These are phyloP conservation scores for Fistulifera solaris DNA, from an alignment of 108 stramenopile genomes.

Conservation along the genomic window DNA sequence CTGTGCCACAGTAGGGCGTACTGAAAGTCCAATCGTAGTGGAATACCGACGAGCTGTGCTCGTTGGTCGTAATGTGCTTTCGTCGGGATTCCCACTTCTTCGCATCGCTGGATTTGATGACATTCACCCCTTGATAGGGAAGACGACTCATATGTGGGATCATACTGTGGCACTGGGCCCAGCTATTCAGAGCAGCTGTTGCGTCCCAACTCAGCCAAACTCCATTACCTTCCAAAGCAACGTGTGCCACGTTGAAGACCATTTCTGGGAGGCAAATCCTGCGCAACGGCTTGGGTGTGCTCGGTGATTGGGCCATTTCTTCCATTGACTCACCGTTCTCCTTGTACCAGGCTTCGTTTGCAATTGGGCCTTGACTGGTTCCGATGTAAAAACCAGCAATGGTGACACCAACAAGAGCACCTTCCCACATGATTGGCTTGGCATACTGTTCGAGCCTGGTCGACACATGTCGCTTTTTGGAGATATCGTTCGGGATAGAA, in stretches of 20 bases:
- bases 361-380: conserved; percentile 37
- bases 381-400: conserved; percentile 27
- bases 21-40: conserved; percentile 79
- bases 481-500: conserved; percentile 7
- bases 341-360: conserved; percentile 26
- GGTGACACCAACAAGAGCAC: conserved; percentile 23
- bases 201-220: conserved; percentile 33
- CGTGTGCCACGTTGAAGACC: conserved; percentile 49
- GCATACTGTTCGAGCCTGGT: conserved; percentile 4
- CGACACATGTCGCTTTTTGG: conserved; percentile 12
- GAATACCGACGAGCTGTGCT: conserved; percentile 25
- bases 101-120: conserved; percentile 52
- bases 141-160: conserved; percentile 19
- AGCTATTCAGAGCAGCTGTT: conserved; percentile 47
- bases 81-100: conserved; percentile 34
- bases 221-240: conserved; percentile 20
- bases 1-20: conserved; percentile 33
- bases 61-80: not conserved
- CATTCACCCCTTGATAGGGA: conserved; percentile 37
- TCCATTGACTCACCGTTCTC: conserved; percentile 12
- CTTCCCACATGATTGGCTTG: conserved; percentile 9
- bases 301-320: conserved; percentile 16
- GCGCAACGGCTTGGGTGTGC: conserved; percentile 2
- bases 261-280: conserved; percentile 64
- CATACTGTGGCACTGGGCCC: conserved; percentile 53